Base-by-base conservation (phyloP, 2,329 filamentous ascomycete species). In the Dactylonectria macrodidyma region DNA sequence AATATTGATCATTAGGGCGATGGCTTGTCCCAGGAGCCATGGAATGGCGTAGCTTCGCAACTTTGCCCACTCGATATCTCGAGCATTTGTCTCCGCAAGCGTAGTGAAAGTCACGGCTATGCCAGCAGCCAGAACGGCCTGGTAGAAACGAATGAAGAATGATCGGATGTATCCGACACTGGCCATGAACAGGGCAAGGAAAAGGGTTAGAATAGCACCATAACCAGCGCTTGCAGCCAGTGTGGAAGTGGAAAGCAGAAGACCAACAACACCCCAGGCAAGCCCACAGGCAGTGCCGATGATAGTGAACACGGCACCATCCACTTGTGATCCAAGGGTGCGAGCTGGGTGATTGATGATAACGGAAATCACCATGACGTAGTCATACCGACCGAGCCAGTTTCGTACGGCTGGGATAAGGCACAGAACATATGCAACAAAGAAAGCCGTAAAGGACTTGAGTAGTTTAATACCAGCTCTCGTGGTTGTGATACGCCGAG, bases 311-410 rank as follows among this genome's bases (percentile, higher is more conserved):
- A 88, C 62, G 4, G 84, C 78, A 2, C 88, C 88, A 73, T 90
- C 88, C 24, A 90, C 76, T 70, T 90, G 88, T 12, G 87, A 84
- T 6, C 88, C 88, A 59, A 90, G 72, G 1, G 86, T 85, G 44
- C 88, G 82, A 24, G 85, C 87, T 3, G 88, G 83, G 71, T 90
- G 88, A 65, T 90, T 90, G 51, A 90, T 72, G 22, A 90, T 83
- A n/a, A 85, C 81, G 2, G 88, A 90, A 55, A 90, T 76, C 4
- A 82, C 84, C 81, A 89, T 86, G 66, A 90, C 83, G 71, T 89
- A 90, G 69, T 82, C 82, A 71, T 89, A 87, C 16, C 78, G 81
- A 2, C 88, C 88, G 4, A 90, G 79, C 83, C 84, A 87, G n/a
- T 76, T 64, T n/a, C 81, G 80, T 5, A 85, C 80, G 3, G 73